Evolutionary conservation across 768 basidiomycete species (phyloP), one percentile per base, ranked within the genome.

Genomic region (Neoboletus magnificus): DNA sequence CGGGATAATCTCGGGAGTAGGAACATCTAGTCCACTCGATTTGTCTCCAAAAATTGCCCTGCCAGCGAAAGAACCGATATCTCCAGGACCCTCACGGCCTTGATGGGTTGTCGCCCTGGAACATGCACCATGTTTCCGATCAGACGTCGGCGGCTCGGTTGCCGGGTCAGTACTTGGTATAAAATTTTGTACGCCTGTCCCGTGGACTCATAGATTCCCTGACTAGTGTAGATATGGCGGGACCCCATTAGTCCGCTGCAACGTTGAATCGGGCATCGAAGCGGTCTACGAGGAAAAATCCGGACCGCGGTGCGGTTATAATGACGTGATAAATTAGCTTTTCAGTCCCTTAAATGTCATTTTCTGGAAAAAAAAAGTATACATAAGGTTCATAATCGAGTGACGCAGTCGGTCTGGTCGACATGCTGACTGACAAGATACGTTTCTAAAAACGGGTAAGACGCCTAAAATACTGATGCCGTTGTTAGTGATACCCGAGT

Each of bases 401-500:
- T 29, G 35, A 58, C 41, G 44, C 18, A 29, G 33, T 35, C 33
- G 6, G 23, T 46, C 35, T 47, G 41, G 55, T 55, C 36, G 56
- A 35, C 48, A 57, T 48, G 55, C 55, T 49, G 43, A 55, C 48
- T 7, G 40, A 45, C 30, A 49, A 45, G 50, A 48, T 29, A 12
- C 6, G 41, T 5, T 39, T 20, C 16, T 42, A 37, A 40, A 54
- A 52, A n/a, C 40, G 35, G 53, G 37, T 29, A 36, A 51, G 55
- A 33, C 48, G 32, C 29, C 37, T 39, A n/a, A n/a, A 27, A 3
- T 27, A 27, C 29, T 53, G 30, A 55, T 35, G 29, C n/a, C n/a
- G 29, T 30, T 30, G 43, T 44, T 44, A 25, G 5, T 25, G 36
- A 22, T 32, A 51, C 22, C 9, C 42, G 15, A 12, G 5, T 23